Evolutionary conservation across 192 early-diverging fungal species (phyloP), one percentile per base, ranked within the genome.

Genomic region (Geosiphon pyriformis): DNA sequence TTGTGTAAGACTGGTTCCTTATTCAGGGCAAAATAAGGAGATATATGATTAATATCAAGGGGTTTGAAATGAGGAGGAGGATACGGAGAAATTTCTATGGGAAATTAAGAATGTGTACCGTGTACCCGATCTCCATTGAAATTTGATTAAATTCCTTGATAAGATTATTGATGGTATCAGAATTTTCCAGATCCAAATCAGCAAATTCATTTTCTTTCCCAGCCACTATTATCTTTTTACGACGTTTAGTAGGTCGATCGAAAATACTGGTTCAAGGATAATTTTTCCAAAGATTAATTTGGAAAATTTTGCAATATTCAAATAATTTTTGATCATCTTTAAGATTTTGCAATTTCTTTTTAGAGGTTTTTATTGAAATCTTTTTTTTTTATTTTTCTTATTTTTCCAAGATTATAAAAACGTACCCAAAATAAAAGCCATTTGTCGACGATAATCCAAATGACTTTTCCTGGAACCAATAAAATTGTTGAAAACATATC

Each of bases 1-100:
- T 66, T 23, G 32, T 66, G 29, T 35, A 66, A 10, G 20, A 55
- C 11, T 32, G 48, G 31, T 11, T 47, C 53, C 64, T 66, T 20
- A 42, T 29, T 29, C 35, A 6, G 11, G 8, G 26, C 4, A 30
- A 17, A 57, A n/a, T 17, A 17, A 57, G 7, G 0, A 31, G 1
- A 3, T 57, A 32, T 27, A 27, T 27, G 27, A 27, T 55, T 53
- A 8, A 53, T 53, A 26, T 11, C 23, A 7, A 53, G 7, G 10
- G 3, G 17, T 25, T 22, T 52, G 8, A 6, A 52, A 20, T 25
- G 26, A 25, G 27, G 15, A 29, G 26, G n/a, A 12, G 8, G 29
- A 29, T 31, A 30, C 10, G 2, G 4, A 33, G n/a, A 31, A 57
- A 57, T 29, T 31, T 31, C 32, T 57, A 57, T 32, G 17, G 20